A percentile compares a stretch with the other conserved stretches of the same genome.
Evolutionary conservation across 2,329 filamentous ascomycete genomes (phyloP).

Genomic region (Xylaria sp.): DNA sequence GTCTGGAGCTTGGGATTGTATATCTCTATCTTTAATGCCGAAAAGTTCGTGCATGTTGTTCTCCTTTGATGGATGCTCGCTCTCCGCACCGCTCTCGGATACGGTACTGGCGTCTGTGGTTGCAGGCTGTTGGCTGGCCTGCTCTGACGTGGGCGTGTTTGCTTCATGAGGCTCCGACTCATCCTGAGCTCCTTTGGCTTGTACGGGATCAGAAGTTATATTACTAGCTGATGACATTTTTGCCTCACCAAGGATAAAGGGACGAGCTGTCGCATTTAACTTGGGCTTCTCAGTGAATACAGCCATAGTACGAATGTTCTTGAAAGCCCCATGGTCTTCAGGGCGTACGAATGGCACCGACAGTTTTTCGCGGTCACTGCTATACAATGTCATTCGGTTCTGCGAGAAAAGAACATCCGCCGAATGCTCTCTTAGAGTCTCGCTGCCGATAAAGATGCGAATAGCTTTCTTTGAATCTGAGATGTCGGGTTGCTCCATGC

Average conservation of each 20-base stretch:
- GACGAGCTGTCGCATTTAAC: conserved; percentile 65
- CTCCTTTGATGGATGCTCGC: conserved; percentile 53
- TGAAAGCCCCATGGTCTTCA: conserved; percentile 85
- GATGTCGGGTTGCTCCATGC: conserved; percentile 63
- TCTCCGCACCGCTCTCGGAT: conserved; percentile 60
- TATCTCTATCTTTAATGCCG: conserved; percentile 49
- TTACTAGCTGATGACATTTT: conserved; percentile 41
- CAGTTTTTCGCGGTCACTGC: conserved; percentile 86
- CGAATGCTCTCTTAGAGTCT: conserved; percentile 84
- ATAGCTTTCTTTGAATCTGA: conserved; percentile 70
- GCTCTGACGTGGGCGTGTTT: conserved; percentile 51
- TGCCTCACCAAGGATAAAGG: conserved; percentile 55
- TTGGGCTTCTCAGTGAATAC: conserved; percentile 66
- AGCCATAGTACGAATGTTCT: conserved; percentile 74
- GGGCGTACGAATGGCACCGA: conserved; percentile 93
- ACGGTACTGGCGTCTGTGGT: conserved; percentile 49
- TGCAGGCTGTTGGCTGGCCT: conserved; percentile 50
- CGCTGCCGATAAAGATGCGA: conserved; percentile 89
- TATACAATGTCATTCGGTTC: conserved; percentile 87
- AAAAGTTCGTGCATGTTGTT: conserved; percentile 42
- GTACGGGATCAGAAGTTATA: conserved; percentile 40
- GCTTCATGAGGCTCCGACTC: conserved; percentile 53
- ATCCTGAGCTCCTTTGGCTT: conserved; percentile 45
- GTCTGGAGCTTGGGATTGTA: conserved; percentile 43
- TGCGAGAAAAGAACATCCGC: conserved; percentile 93